Percentiles rank a stretch among this genome's conserved stretches.
Evolutionary conservation across 1,284 basidiomycete species (phyloP).

Genomic region (Leccinum fallax): DNA sequence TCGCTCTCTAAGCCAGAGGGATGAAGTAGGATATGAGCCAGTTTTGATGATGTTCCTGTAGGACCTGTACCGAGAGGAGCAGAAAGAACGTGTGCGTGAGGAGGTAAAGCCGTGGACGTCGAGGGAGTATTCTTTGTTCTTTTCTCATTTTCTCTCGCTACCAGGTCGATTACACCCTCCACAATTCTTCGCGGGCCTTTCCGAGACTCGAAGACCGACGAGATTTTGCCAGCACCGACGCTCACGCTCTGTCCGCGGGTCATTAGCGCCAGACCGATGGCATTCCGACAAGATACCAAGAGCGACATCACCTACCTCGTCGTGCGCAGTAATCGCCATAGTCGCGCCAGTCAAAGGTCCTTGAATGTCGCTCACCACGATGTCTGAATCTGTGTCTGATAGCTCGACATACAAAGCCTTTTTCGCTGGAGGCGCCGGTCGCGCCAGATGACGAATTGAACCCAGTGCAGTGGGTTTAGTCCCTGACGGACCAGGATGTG

Average conservation of each 20-base stretch:
- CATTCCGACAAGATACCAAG: not conserved
- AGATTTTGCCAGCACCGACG: not conserved
- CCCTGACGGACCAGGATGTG: conserved; percentile 1
- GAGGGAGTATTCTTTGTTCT: conserved; percentile 2
- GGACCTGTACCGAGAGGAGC: not conserved
- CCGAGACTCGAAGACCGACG: not conserved
- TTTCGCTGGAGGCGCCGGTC: conserved; percentile 5
- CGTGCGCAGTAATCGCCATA: not conserved
- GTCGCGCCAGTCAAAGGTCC: not conserved
- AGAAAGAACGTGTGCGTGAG: not conserved
- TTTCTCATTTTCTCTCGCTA: not conserved
- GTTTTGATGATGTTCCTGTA: conserved; percentile 21
- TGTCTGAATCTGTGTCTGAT: conserved; percentile 29
- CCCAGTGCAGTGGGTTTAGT: not conserved
- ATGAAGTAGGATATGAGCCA: conserved; percentile 13
- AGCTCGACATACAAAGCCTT: conserved; percentile 28
- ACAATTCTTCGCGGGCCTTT: not conserved
- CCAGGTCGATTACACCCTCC: conserved; percentile 5
- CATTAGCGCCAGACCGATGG: conserved; percentile 9
- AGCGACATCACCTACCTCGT: conserved; percentile 14
- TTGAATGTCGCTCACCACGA: conserved; percentile 22
- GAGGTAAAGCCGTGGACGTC: not conserved
- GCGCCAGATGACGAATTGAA: conserved; percentile 1
- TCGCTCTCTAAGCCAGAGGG: conserved; percentile 11
- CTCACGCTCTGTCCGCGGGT: conserved; percentile 8